Percentiles rank a stretch among this genome's conserved stretches.
Conservation (phyloP, 129 eudicot species). For the Ambrosia artemisiifolia region DNA sequence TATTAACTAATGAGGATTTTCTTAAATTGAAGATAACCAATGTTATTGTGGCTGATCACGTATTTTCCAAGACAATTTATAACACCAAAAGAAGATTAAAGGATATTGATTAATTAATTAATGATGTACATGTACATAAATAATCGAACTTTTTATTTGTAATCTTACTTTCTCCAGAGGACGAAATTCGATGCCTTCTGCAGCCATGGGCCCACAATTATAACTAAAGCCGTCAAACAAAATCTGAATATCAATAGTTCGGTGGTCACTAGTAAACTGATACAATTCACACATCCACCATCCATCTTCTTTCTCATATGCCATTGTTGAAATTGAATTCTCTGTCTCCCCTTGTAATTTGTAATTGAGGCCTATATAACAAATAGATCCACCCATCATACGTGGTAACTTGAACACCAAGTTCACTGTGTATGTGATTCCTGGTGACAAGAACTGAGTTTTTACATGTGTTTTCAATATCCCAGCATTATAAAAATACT, state of each 20-base stretch:
- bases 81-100: neutral
- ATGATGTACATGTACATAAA: too few species aligned
- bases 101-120: too few species aligned
- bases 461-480: neutral
- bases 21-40: neutral
- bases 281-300: constrained; percentile 3
- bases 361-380: neutral
- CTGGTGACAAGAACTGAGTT: constrained; percentile 12
- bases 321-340: neutral
- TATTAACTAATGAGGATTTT: neutral
- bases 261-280: neutral
- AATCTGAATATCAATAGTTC: constrained; percentile 3
- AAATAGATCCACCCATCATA: too few species aligned
- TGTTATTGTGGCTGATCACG: neutral
- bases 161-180: constrained; percentile 10
- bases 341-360: neutral
- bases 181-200: constrained; percentile 19
- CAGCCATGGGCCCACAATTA: neutral
- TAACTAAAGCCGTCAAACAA: neutral
- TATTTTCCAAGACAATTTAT: too few species aligned
- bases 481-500: too few species aligned
- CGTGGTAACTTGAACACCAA: neutral
- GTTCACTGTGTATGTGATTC: constrained; percentile 1
- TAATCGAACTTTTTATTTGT: neutral
- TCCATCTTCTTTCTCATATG: neutral